Evolutionary conservation across 1,284 basidiomycete species (phyloP), one percentile per base, ranked within the genome.

Genomic region (Heterobasidion irregulare): DNA sequence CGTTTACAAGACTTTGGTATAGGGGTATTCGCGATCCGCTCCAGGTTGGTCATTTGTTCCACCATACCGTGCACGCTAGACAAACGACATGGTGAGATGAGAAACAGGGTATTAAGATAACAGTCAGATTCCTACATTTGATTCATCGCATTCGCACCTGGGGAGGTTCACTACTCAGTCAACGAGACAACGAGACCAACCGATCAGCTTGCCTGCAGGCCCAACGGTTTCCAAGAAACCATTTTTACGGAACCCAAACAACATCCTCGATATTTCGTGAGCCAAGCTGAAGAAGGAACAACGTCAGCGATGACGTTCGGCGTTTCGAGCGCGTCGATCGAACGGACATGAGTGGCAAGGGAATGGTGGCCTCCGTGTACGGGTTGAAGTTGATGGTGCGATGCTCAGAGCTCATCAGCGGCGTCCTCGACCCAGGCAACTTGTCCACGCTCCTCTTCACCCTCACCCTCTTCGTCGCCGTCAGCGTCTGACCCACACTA

Each of bases 221-320:
- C 92, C 92, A 58, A 94, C 81, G 15, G 86, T 86, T 66, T 94
- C 92, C 52, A 94, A 66, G 56, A 83, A 84, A 1, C 92, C 92
- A 63, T 89, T 83, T 43, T 84, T 75, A 64, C 83, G 81, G 68
- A 93, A 94, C 52, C 72, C 74, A 68, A 90, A 93, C 33, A 94
- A 69, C 9, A 76, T 66, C 49, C 82, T 72, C 19, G 79, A 77
- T 48, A 94, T 75, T 66, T 94, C 89, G 69, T 93, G 88, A 2
- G 87, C 86, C 58, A 94, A 86, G 33, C 84, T 89, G 62, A 18
- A 64, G 61, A 48, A n/a, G 38, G 6, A n/a, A n/a, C 38, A 41
- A 41, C 8, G 6, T 26, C 38, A 41, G 38, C 12, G n/a, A 36
- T 58, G 8, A 64, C 55, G 62, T 63, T 47, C 35, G 38, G 16